These are phyloP conservation scores for Trichoderma sp. DNA, from an alignment of 2,329 filamentous ascomycete species.

Conservation along the genomic window DNA sequence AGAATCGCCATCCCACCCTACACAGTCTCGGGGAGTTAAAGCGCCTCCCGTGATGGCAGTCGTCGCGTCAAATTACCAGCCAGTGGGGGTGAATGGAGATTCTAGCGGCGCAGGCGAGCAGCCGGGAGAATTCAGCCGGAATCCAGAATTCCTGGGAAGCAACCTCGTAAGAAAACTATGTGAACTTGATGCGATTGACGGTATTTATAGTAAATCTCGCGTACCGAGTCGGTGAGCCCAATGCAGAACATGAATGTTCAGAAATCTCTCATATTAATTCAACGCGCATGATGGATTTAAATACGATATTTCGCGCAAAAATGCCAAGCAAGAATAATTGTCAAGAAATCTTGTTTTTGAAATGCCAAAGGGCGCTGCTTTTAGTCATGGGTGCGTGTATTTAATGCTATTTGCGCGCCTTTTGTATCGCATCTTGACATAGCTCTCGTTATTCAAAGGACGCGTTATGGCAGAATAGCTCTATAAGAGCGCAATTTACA, in stretches of 20 bases:
- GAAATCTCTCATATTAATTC: background rate
- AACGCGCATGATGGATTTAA: background rate
- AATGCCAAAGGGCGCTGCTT: background rate
- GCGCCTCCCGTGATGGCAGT: background rate
- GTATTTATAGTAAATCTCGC: background rate
- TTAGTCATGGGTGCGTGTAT: background rate
- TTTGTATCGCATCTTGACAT: background rate
- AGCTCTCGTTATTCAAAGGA: background rate
- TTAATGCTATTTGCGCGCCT: background rate
- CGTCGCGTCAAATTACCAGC: background rate
- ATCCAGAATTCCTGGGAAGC: too few species aligned
- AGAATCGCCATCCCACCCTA: background rate
- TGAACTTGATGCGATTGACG: background rate
- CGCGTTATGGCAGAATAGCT: background rate
- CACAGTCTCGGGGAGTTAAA: conserved; percentile 3
- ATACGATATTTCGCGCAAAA: background rate
- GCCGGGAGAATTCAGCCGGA: background rate
- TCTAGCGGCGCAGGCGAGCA: too few species aligned
- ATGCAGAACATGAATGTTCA: background rate
- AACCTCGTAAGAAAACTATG: background rate
- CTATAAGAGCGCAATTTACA: background rate
- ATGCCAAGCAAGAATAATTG: background rate
- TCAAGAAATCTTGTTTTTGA: background rate
- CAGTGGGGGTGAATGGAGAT: background rate
- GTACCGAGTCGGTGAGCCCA: background rate